Percentiles rank a stretch among this genome's conserved stretches.
Conservation (phyloP, 208 protist genomes). For the Wallacemonas sp. region DNA sequence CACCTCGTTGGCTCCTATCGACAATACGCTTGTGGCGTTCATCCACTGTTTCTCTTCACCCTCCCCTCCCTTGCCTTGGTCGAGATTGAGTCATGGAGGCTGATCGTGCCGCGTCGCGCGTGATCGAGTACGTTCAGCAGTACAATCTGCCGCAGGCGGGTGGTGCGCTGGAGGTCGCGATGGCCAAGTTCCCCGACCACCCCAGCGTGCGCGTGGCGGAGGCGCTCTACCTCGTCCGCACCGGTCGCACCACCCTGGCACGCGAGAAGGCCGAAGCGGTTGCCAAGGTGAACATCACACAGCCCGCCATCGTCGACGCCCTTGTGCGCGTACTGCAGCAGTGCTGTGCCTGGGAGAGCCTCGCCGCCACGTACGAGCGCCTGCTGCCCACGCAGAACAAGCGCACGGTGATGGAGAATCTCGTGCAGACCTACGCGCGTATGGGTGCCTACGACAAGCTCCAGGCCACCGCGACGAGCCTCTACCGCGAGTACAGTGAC, state of each 20-base stretch:
- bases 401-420: conserved; percentile 57
- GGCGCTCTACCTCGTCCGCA: conserved; percentile 51
- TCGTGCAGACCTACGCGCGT: conserved; percentile 77
- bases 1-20: too few species aligned
- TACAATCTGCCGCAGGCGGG: conserved; percentile 64
- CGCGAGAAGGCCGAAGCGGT: conserved; percentile 50
- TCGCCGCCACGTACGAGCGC: conserved; percentile 67
- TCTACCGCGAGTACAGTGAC: conserved; percentile 63
- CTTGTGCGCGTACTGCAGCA: conserved; percentile 72
- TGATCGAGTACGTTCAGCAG: conserved; percentile 69
- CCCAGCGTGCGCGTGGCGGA: conserved; percentile 59
- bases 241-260: conserved; percentile 31
- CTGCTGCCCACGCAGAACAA: conserved; percentile 57
- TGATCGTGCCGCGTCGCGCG: conserved; percentile 45
- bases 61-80: too few species aligned
- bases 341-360: conserved; percentile 68
- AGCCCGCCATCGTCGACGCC: conserved; percentile 60
- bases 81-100: conserved; percentile 50
- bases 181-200: conserved; percentile 63
- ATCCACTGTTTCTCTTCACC: too few species aligned
- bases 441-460: conserved; percentile 75
- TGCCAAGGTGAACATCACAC: conserved; percentile 36
- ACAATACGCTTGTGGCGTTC: too few species aligned
- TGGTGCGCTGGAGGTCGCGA: conserved; percentile 50
- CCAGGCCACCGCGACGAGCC: conserved; percentile 59